Base-by-base conservation (phyloP, 164 flowering plant genomes). In the Chloranthus sessilifolius region DNA sequence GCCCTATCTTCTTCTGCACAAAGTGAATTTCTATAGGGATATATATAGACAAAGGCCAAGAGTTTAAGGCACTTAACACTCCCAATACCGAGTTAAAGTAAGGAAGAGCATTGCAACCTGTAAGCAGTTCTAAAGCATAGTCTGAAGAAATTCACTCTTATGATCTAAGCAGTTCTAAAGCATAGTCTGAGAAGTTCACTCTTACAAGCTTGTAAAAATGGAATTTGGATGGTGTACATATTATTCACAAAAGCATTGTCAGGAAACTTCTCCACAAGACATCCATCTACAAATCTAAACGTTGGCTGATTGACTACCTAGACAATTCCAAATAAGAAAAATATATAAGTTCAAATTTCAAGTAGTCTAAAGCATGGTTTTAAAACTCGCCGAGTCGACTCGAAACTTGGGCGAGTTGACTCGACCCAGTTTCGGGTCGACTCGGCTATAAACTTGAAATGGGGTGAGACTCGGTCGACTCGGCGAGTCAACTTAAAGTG, bases 1-100 rank as follows among this genome's bases (percentile, higher is more conserved):
- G 67, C 16, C 48, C 58, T 15, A 74, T 65, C 8, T 70, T 73
- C 48, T 28, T 71, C 61, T 76, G 88, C 47, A 56, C 71, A 7
- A 72, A 48, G 63, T 81, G 82, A 88, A 84, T 81, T 38, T 74
- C 70, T 39, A 79, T 79, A 0, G 94, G 94, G 58, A 82, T 81
- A 51, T 84, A 82, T 49, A 81, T 70, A 2, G 76, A 55, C 34
- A 84, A 23, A 0, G 94, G 94, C 86, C 82, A 84, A 47, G 76
- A 81, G 31, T 49, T 73, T 5, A 80, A 30, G 17, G 74, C 76
- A 28, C 84, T 88, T 24, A 77, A 25, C 19, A 78, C 64, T 31
- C 83, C 94, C 47, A 79, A 35, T 6, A 82, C 82, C 51, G 71
- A 69, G 60, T 85, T 80, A 72, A 78, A 82, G 70, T 78, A 85